Base-by-base conservation (phyloP, 1,139 yeast species). In the Pichia sp. region DNA sequence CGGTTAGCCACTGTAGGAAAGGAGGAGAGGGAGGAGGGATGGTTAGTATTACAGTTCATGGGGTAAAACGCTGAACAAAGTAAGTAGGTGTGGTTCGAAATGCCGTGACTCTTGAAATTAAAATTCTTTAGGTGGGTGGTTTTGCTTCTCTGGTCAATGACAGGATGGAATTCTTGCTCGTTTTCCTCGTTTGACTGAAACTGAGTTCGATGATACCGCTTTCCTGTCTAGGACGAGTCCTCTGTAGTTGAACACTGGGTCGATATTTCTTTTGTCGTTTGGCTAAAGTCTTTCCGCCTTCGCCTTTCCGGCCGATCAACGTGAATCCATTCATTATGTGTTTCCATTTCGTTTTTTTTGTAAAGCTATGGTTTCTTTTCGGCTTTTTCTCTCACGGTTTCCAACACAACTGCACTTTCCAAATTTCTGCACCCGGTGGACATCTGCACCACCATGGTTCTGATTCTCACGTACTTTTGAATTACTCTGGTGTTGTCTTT, bases 1-100 rank as follows among this genome's bases (percentile, higher is more conserved):
- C 95, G 91, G 81, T 57, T 54, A 56, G 61, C 59, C 61, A 60
- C 61, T 58, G 31, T 43, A 53, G 24, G 24, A 40, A 33, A 46
- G 33, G 31, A 16, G 4, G 8, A 5, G n/a, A 24, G 9, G 20
- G 29, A 8, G n/a, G 31, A 41, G 38, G 20, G 1, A 9, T 38
- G 52, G 61, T 59, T 59, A 58, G 62, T 57, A 57, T 52, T 44
- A 16, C 20, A 14, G 12, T 29, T 20, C 20, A 17, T 27, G 6
- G 17, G 7, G 24, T 6, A n/a, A 4, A 8, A 12, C 16, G 17
- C 14, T 10, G 40, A 9, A 14, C 9, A 5, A 16, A 29, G 9
- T 20, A 9, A 29, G 9, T 20, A 9, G 16, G 7, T 20, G 33
- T 16, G 10, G 46, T 9, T 43, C 7, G 17, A 34, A 12, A 14